Evolutionary conservation across 352 stramenopile species (phyloP).

Genomic region (Phytopythium mirpurense): DNA sequence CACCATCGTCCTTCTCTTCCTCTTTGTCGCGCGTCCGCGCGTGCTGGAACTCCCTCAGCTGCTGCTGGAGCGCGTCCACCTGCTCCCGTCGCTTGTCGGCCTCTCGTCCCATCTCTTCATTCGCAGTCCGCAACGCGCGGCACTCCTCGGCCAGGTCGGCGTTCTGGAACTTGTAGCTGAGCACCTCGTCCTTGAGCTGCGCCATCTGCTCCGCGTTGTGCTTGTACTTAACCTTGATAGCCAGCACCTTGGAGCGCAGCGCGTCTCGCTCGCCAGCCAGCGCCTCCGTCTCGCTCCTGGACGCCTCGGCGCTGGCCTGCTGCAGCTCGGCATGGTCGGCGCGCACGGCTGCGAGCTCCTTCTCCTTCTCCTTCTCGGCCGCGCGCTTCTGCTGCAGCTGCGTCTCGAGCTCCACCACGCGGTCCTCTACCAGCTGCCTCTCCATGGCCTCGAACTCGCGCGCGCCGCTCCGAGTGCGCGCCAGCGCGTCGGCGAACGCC

Average conservation of each 20-base stretch:
- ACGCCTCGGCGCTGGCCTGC: constrained; percentile 15
- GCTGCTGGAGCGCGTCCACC: constrained; percentile 2
- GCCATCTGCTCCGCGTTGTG: constrained; percentile 8
- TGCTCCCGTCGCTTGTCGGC: background rate
- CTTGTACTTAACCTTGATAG: constrained; percentile 14
- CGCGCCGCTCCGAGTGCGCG: constrained; percentile 13
- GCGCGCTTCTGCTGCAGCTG: constrained; percentile 33
- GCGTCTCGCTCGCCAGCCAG: constrained; percentile 18
- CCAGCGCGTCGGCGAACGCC: constrained; percentile 10
- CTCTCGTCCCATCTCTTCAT: constrained; percentile 6
- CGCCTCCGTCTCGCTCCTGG: constrained; percentile 18
- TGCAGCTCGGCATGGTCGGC: constrained; percentile 23
- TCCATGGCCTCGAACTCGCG: constrained; percentile 47
- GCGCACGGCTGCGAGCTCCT: constrained; percentile 26
- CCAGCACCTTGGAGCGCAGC: constrained; percentile 14
- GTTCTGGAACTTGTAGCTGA: constrained; percentile 16
- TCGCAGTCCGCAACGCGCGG: constrained; percentile 13
- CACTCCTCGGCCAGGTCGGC: constrained; percentile 23
- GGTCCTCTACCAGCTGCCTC: constrained; percentile 40
- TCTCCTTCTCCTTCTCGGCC: constrained; percentile 36
- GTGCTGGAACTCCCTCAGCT: background rate
- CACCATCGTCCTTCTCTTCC: constrained; percentile 5
- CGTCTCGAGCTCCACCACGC: constrained; percentile 46
- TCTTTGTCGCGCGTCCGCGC: constrained; percentile 13
- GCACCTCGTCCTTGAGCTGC: constrained; percentile 23